Evolutionary conservation across 1,284 basidiomycete species (phyloP).

Genomic region (Austropuccinia psidii): DNA sequence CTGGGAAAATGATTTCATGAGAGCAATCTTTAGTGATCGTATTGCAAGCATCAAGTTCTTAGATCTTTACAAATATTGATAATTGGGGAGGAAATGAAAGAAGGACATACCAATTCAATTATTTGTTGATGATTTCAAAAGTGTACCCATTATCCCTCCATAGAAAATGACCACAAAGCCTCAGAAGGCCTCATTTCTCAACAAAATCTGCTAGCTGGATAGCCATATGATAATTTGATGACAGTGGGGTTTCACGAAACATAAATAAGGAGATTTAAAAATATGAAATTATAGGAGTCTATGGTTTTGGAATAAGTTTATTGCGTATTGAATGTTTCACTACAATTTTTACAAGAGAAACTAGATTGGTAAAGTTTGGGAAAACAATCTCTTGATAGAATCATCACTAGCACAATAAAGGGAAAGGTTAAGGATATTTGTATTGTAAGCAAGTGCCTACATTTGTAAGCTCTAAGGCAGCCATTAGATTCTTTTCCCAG

Average conservation of each 20-base stretch:
- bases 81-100: too few species aligned
- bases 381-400: too few species aligned
- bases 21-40: too few species aligned
- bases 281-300: neutral
- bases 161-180: neutral
- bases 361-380: too few species aligned
- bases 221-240: constrained; percentile 23
- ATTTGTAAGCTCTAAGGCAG: too few species aligned
- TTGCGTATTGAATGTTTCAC: neutral
- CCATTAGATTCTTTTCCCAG: too few species aligned
- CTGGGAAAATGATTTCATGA: too few species aligned
- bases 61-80: too few species aligned
- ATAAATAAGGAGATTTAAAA: neutral
- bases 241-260: neutral
- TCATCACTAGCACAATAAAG: too few species aligned
- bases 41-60: too few species aligned
- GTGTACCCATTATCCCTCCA: neutral
- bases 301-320: neutral
- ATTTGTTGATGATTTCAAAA: neutral
- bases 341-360: neutral
- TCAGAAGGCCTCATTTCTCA: neutral
- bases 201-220: constrained; percentile 6
- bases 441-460: too few species aligned
- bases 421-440: too few species aligned
- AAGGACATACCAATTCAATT: neutral